Conservation (phyloP, 192 early-diverging fungal genomes). For the Piromyces sp. region DNA sequence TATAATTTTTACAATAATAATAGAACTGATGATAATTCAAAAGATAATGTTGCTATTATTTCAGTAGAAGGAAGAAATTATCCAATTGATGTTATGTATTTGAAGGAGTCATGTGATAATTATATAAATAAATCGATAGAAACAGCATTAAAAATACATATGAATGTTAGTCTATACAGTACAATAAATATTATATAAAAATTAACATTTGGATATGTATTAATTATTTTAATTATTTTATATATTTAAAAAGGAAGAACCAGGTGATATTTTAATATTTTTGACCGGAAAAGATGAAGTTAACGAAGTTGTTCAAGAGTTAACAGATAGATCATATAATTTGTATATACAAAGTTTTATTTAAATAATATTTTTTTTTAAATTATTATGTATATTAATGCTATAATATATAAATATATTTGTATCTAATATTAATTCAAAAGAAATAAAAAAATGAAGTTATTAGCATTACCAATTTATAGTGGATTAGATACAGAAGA, state of each 20-base stretch:
- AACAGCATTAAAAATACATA: conserved; percentile 58
- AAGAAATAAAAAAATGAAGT: conserved; percentile 12
- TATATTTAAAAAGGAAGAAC: conserved; percentile 19
- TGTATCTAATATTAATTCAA: neutral
- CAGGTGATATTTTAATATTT: conserved; percentile 52
- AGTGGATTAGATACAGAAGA: conserved; percentile 51
- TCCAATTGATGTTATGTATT: conserved; percentile 45
- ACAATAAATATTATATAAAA: too few species aligned
- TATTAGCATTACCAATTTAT: conserved; percentile 45
- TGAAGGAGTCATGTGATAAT: conserved; percentile 32
- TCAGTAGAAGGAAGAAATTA: conserved; percentile 59
- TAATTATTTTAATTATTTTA: neutral
- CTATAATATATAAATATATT: neutral
- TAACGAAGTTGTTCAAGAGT: conserved; percentile 37
- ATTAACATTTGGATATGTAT: too few species aligned
- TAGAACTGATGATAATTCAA: conserved; percentile 6
- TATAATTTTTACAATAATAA: conserved; percentile 52
- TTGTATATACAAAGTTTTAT: conserved; percentile 5
- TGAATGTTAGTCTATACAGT: conserved; percentile 15
- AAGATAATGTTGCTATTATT: conserved; percentile 43
- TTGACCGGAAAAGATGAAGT: conserved; percentile 62
- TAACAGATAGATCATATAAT: conserved; percentile 33
- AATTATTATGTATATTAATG: too few species aligned
- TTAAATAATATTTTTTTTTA: too few species aligned
- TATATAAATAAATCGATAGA: conserved; percentile 51